Evolutionary conservation across 179 eudicot genomes (phyloP).

Genomic region (Pouteria campechiana): DNA sequence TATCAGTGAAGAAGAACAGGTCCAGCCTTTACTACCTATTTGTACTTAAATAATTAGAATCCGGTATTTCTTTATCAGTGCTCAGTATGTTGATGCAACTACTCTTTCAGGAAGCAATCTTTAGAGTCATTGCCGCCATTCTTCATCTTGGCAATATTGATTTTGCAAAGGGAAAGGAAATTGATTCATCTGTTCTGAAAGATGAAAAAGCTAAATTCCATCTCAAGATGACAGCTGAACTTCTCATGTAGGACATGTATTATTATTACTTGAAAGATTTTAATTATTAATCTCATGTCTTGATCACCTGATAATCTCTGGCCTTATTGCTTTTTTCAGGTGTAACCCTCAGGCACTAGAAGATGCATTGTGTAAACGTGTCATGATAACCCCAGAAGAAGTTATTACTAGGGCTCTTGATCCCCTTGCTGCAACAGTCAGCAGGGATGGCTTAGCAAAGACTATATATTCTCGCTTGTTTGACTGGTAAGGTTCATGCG

Average conservation of each 20-base stretch:
- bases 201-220: constrained; percentile 78
- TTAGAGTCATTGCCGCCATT: constrained; percentile 87
- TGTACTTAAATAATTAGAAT: not conserved
- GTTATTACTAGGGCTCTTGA: constrained; percentile 75
- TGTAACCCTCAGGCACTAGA: constrained; percentile 57
- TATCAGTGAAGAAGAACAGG: constrained; percentile 81
- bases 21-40: constrained; percentile 9
- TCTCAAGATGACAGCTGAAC: constrained; percentile 70
- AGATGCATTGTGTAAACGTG: constrained; percentile 77
- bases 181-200: constrained; percentile 76
- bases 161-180: constrained; percentile 76
- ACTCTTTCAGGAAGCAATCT: constrained; percentile 78
- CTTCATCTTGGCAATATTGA: constrained; percentile 89
- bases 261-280: constrained; percentile 1
- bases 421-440: constrained; percentile 47
- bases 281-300: not conserved
- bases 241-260: constrained; percentile 53
- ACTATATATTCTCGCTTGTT: constrained; percentile 63
- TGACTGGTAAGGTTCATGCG: constrained; percentile 38
- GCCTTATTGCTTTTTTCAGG: constrained; percentile 24
- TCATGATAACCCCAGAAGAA: constrained; percentile 86
- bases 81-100: too few relatives aligned
- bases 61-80: not conserved
- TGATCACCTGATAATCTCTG: constrained; percentile 5
- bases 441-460: constrained; percentile 85